A percentile compares a stretch with the other conserved stretches of the same genome.
phyloP scores from a whole-genome alignment of 176 grass and related monocot species.

The Paspalum vaginatum region DNA sequence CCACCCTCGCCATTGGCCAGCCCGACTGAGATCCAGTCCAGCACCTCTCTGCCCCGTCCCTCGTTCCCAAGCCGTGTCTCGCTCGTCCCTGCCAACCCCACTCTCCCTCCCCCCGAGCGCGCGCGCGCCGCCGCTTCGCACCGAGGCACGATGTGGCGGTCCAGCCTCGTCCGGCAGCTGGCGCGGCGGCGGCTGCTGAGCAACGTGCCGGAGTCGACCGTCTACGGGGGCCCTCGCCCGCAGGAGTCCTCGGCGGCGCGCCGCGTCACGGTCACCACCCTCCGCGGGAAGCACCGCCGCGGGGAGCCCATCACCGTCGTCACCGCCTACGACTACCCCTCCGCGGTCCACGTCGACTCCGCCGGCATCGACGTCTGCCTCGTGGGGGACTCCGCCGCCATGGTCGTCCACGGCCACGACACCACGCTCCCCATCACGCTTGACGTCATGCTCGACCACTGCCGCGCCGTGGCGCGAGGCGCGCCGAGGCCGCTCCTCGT shows the following conservation, averaged over 20 bases:
- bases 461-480: slow-evolving; percentile 84
- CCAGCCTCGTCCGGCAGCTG: slow-evolving; percentile 11
- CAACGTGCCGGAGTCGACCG: slow-evolving; percentile 79
- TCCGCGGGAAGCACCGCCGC: slow-evolving; percentile 74
- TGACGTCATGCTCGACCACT: slow-evolving; percentile 74
- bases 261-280: slow-evolving; percentile 68
- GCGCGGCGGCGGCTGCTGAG: slow-evolving; percentile 55
- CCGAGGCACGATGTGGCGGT: too few relatives aligned
- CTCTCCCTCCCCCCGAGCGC: too few relatives aligned
- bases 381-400: slow-evolving; percentile 91
- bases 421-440: slow-evolving; percentile 80
- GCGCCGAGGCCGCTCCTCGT: slow-evolving; percentile 72
- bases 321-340: slow-evolving; percentile 97
- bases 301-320: slow-evolving; percentile 84
- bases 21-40: too few relatives aligned
- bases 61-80: too few relatives aligned
- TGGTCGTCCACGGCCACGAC: slow-evolving; percentile 97
- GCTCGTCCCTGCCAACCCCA: too few relatives aligned
- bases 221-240: slow-evolving; percentile 75
- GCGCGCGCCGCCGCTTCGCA: too few relatives aligned
- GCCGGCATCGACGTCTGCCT: slow-evolving; percentile 88
- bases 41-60: too few relatives aligned
- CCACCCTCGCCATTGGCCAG: too few relatives aligned
- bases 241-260: slow-evolving; percentile 49
- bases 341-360: slow-evolving; percentile 90